Percentiles rank a stretch among this genome's conserved stretches.
Conservation (phyloP, 495 filamentous ascomycete species). For the Bombardia bombarda region DNA sequence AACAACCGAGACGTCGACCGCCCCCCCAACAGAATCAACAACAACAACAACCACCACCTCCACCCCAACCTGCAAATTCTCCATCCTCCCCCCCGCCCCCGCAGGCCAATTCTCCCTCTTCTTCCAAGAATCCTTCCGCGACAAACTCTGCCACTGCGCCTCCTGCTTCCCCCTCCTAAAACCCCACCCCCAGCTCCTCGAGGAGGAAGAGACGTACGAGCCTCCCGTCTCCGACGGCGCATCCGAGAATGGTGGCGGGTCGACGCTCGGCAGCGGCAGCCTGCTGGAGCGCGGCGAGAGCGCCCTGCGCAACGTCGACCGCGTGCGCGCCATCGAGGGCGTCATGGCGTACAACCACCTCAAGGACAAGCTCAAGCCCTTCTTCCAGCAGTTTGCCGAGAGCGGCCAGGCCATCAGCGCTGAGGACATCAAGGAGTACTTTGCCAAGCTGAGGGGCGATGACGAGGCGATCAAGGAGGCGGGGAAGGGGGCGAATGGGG, state of each 20-base stretch:
- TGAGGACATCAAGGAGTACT: constrained; percentile 93
- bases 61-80: constrained; percentile 33
- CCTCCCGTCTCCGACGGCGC: constrained; percentile 61
- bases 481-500: constrained; percentile 37
- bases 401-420: constrained; percentile 76
- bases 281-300: constrained; percentile 84
- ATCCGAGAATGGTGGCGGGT: constrained; percentile 38
- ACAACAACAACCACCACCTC: neutral
- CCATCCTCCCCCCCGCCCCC: constrained; percentile 45
- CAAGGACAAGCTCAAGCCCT: constrained; percentile 86
- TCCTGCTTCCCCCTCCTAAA: constrained; percentile 67
- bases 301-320: constrained; percentile 80
- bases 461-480: constrained; percentile 47
- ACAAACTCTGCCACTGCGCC: constrained; percentile 67
- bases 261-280: constrained; percentile 51
- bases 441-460: constrained; percentile 88
- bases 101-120: constrained; percentile 66
- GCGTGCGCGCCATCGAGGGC: constrained; percentile 88
- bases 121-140: constrained; percentile 65
- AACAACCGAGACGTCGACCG: neutral
- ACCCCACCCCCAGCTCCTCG: constrained; percentile 68
- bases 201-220: constrained; percentile 89
- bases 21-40: neutral
- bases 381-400: constrained; percentile 88
- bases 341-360: constrained; percentile 96